Base-by-base conservation (phyloP, 345 rosid species). In the Cardamine chenopodiifolia region DNA sequence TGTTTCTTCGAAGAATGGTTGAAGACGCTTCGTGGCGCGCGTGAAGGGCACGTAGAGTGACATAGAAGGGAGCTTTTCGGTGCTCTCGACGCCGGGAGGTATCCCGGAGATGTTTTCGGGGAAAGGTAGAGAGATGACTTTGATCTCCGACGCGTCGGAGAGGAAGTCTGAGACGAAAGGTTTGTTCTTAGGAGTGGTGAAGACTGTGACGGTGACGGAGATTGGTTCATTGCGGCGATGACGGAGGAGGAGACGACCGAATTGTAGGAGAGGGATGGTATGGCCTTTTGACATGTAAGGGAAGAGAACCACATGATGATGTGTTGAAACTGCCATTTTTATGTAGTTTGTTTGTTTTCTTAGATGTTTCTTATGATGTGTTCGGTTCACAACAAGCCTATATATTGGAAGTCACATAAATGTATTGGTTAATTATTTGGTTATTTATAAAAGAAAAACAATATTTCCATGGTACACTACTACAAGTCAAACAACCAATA, bases 281-380 rank as follows among this genome's bases (percentile, higher is more conserved):
- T 93, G 97, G 56, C 98, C 90, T 78, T 90, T 88, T 5, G 95
- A 81, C 95, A 89, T 85, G 88, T 85, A 93, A 15, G 98, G 96
- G 78, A 86, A 86, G 57, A 93, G 69, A 61, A 85, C 79, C n/a
- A 80, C 87, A 68, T 93, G 93, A 44, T 23, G 48, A 3, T 69
- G 29, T 34, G 72, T 20, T 34, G 68, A 65, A 13, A 23, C 37
- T 10, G 34, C 29, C 76, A 77, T 77, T 47, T 47, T 56, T 17
- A 2, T n/a, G 49, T 47, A 19, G 1, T 9, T 39, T 52, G 17
- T 12, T 59, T 19, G 22, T 59, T 44, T 48, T 18, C 6, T 17
- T 9, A 0, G 22, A 34, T 47, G 60, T 45, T 56, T 64, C 48
- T 53, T 31, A 44, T 14, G 13, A 18, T 67, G 34, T 29, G 54